Base-by-base conservation (phyloP, 108 stramenopile genomes). In the Pseudonitzschia multiseries region DNA sequence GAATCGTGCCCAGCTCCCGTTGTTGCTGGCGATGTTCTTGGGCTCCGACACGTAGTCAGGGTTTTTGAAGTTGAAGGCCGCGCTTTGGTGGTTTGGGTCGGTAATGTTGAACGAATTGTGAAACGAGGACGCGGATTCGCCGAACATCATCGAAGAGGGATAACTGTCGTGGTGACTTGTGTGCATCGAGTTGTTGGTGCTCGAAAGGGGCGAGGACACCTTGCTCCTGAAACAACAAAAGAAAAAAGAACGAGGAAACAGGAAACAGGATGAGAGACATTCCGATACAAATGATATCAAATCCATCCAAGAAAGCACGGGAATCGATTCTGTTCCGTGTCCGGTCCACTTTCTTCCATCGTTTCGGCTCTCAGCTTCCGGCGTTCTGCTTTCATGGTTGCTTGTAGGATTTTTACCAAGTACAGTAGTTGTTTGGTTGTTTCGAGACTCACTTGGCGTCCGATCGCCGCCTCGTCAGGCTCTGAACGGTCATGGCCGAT, bases 401-500 rank as follows among this genome's bases (percentile, higher is more conserved):
- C n/a, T n/a, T n/a, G n/a, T n/a, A n/a, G n/a, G n/a, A n/a, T n/a
- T n/a, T n/a, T n/a, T n/a, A n/a, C n/a, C n/a, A n/a, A n/a, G n/a
- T n/a, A n/a, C n/a, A n/a, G n/a, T n/a, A n/a, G n/a, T n/a, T n/a
- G n/a, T 48, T 14, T 18, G 46, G 4, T 10, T 2, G 9, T 10
- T 5, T 48, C 18, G 17, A 2, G 2, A 56, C 54, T 56, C 20
- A 56, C 54, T 26, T 56, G 2, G 20, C 17, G 10, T 56, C 54
- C 22, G 54, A 56, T 1, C 54, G 54, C 26, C 54, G 26, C 29
- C 33, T 1, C 20, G 32, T 62, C 1, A 36, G 22, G 29, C 40
- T 76, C 87, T 87, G 81, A 86, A 90, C 48, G 71, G 65, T 28
- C 84, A 76, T 1, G 83, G 87, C 52, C 74, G 80, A 77, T 83